A percentile compares a stretch with the other conserved stretches of the same genome.
phyloP scores from a whole-genome alignment of 1,284 basidiomycete genomes.

The Anthracocystis walkeri region DNA sequence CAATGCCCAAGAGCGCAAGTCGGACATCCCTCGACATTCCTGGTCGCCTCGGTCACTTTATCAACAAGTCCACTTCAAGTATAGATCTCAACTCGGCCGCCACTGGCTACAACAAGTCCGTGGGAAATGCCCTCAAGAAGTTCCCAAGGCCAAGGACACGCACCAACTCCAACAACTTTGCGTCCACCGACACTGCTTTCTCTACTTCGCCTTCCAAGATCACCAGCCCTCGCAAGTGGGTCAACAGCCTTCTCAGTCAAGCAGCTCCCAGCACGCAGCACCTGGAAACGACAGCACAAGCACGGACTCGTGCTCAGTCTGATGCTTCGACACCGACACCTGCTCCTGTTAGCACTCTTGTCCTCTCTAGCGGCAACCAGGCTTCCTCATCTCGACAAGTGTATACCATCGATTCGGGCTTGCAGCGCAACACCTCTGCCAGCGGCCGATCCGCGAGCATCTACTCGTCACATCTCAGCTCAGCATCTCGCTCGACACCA shows the following conservation, averaged over 20 bases:
- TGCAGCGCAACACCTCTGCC: conserved; percentile 25
- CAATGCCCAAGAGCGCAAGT: conserved; percentile 34
- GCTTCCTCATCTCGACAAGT: conserved; percentile 19
- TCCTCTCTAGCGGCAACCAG: conserved; percentile 13
- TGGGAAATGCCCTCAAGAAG: conserved; percentile 25
- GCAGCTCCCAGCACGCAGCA: conserved; percentile 23
- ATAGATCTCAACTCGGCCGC: conserved; percentile 30
- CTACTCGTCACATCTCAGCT: conserved; percentile 48
- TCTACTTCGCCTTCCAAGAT: conserved; percentile 30
- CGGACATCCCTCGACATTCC: conserved; percentile 48
- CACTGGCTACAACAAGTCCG: conserved; percentile 7
- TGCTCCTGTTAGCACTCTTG: conserved; percentile 37
- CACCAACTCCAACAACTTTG: conserved; percentile 29
- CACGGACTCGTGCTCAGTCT: conserved; percentile 23
- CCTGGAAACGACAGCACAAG: conserved; percentile 43
- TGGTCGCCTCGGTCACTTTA: conserved; percentile 35
- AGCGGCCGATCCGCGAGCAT: conserved; percentile 24
- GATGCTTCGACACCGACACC: conserved; percentile 26
- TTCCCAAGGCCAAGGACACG: conserved; percentile 33
- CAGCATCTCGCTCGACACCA: conserved; percentile 43
- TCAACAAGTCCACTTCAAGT: conserved; percentile 44
- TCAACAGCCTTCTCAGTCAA: conserved; percentile 38
- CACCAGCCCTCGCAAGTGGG: conserved; percentile 45
- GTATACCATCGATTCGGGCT: conserved; percentile 41
- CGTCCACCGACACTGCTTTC: conserved; percentile 7